Evolutionary conservation across 345 rosid genomes (phyloP), one percentile per base, ranked within the genome.

Genomic region (Eutrema yunnanense): DNA sequence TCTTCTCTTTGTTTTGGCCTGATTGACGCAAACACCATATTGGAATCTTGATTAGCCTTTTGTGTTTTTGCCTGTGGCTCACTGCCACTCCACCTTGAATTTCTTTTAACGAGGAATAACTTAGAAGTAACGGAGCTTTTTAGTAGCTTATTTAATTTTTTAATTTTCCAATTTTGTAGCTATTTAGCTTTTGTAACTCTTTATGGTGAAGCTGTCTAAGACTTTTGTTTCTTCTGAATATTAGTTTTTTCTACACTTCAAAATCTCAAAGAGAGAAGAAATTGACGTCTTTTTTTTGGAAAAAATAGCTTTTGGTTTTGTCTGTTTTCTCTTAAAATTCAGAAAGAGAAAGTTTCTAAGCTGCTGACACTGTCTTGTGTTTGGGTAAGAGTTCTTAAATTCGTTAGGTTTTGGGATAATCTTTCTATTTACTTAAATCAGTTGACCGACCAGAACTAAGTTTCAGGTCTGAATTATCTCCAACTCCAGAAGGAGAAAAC

Each of bases 21-120:
- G 14, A 47, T 50, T 72, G 33, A 56, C 8, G n/a, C 27, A 16
- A 61, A 19, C 59, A 16, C 40, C 44, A 72, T 40, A 32, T 19
- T 43, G 53, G 41, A 42, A 50, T 42, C 37, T 61, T 41, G 53
- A n/a, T 51, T 38, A 37, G n/a, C 26, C 6, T 13, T 19, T 33
- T 61, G 4, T 41, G 42, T 26, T 43, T 72, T 9, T 49, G 43
- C 26, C 50, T 71, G 41, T 58, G 49, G 73, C 65, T 11, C 65
- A 27, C 38, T 36, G 56, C 53, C 43, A 5, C 72, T 33, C 16
- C 46, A 57, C 41, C 14, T 51, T 4, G 38, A 60, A 9, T n/a
- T 27, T 11, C 22, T 40, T 55, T 16, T 67, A 47, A 8, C 29
- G 14, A 19, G 42, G 33, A 30, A 53, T 29, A 30, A 42, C 34